Percentiles rank a stretch among this genome's conserved stretches.
Conservation (phyloP, 164 flowering plant genomes). For the Kalanchoe fedtschenkoi region DNA sequence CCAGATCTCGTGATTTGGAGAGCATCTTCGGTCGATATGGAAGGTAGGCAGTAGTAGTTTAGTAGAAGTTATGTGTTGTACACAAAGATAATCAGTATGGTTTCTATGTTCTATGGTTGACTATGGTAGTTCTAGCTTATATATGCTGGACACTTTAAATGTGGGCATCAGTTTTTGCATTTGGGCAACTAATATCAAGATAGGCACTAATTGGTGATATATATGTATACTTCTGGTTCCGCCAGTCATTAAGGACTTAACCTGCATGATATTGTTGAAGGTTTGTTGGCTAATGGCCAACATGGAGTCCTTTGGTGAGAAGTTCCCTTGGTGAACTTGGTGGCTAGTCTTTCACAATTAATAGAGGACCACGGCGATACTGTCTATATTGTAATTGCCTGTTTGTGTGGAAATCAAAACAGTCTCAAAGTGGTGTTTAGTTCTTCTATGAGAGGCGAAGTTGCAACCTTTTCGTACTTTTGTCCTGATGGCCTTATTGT, state of each 20-base stretch:
- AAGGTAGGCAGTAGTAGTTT: constrained; percentile 51
- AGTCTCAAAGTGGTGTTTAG: constrained; percentile 84
- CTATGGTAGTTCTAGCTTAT: not conserved
- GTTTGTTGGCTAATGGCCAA: constrained; percentile 34
- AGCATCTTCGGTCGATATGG: constrained; percentile 62
- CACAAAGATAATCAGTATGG: not conserved
- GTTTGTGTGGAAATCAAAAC: constrained; percentile 77
- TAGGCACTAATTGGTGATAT: not conserved
- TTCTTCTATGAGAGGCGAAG: constrained; percentile 77
- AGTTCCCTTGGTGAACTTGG: constrained; percentile 47
- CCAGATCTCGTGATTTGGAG: constrained; percentile 62
- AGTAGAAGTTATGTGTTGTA: not conserved
- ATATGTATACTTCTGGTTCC: constrained; percentile 21
- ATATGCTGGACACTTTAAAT: too few relatives aligned
- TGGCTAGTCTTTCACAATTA: constrained; percentile 48
- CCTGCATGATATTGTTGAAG: constrained; percentile 42
- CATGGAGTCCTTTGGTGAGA: constrained; percentile 40
- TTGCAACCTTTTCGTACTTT: constrained; percentile 56
- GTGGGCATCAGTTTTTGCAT: too few relatives aligned
- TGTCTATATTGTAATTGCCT: constrained; percentile 78
- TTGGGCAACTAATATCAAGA: too few relatives aligned
- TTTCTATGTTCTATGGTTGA: not conserved
- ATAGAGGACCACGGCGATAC: constrained; percentile 74
- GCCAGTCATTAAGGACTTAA: constrained; percentile 34
- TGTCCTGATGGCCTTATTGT: constrained; percentile 94